phyloP scores from a whole-genome alignment of 306 rosid species.

The Senna siamea region DNA sequence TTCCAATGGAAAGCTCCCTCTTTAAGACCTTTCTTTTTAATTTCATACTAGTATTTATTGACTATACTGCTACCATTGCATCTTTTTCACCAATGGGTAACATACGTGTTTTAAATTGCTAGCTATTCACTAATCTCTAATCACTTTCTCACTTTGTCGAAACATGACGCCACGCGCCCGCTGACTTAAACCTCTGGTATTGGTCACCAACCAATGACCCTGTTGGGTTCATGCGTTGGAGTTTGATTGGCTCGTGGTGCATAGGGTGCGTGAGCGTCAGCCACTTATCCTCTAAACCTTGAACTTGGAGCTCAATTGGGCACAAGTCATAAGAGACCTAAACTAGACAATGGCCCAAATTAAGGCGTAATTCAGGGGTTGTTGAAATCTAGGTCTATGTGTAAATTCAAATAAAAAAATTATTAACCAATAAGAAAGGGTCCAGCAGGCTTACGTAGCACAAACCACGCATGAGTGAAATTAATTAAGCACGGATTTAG shows the following conservation, averaged over 20 bases:
- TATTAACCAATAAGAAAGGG: not conserved
- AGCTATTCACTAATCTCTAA: slow-evolving; percentile 2
- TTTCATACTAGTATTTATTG: slow-evolving; percentile 37
- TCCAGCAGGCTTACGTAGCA: slow-evolving; percentile 19
- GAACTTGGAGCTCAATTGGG: slow-evolving; percentile 44
- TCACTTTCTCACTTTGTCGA: slow-evolving; percentile 26
- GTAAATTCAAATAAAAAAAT: not conserved
- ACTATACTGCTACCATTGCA: slow-evolving; percentile 23
- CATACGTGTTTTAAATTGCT: too few relatives aligned
- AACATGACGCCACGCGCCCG: slow-evolving; percentile 26
- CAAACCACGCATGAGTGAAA: slow-evolving; percentile 34
- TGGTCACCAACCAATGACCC: slow-evolving; percentile 33
- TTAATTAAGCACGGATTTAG: slow-evolving; percentile 33
- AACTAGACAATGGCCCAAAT: slow-evolving; percentile 61
- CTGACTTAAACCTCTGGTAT: not conserved
- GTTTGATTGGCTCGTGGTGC: slow-evolving; percentile 35
- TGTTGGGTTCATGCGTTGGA: slow-evolving; percentile 24
- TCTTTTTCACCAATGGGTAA: slow-evolving; percentile 44
- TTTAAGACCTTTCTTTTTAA: not conserved
- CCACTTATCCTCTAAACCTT: slow-evolving; percentile 39
- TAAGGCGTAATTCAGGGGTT: slow-evolving; percentile 83
- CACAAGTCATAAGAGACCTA: slow-evolving; percentile 45
- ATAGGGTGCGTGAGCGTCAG: slow-evolving; percentile 42
- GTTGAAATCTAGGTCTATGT: slow-evolving; percentile 61
- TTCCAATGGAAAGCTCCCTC: slow-evolving; percentile 49